Conservation (phyloP, 352 stramenopile genomes). For the Phytophthora agathidicida region DNA sequence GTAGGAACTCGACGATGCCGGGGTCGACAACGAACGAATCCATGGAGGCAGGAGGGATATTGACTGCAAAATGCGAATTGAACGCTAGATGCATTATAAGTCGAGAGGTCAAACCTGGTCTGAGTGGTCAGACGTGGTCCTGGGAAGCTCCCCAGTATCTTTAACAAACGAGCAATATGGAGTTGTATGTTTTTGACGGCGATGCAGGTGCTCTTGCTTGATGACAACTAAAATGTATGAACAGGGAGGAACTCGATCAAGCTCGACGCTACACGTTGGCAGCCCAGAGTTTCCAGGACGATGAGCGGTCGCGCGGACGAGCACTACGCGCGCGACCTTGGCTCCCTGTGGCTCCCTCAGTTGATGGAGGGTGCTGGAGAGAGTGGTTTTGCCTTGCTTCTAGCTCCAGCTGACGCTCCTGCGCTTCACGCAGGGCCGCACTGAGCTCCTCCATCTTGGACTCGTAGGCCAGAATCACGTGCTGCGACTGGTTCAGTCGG, state of each 20-base stretch:
- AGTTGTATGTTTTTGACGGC: constrained; percentile 2
- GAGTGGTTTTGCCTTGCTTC: constrained; percentile 28
- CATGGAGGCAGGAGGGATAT: no score
- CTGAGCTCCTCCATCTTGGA: constrained; percentile 80
- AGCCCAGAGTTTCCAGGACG: constrained; percentile 49
- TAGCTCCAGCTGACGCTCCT: constrained; percentile 40
- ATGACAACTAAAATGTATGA: constrained; percentile 20
- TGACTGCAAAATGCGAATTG: no score
- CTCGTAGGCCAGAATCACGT: constrained; percentile 72
- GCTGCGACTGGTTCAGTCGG: constrained; percentile 66
- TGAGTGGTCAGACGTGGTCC: no score
- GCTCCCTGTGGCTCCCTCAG: constrained; percentile 1
- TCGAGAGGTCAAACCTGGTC: no score
- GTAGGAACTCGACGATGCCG: no score
- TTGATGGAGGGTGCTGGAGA: constrained; percentile 7
- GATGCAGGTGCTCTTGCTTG: constrained; percentile 6
- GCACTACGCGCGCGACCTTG: constrained; percentile 18
- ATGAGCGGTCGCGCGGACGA: constrained; percentile 29
- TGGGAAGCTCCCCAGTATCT: no score
- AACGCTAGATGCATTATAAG: no score
- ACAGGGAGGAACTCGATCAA: neutral
- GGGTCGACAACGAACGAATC: no score
- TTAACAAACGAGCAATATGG: no score
- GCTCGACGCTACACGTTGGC: constrained; percentile 29
- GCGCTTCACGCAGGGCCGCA: constrained; percentile 52